phyloP scores from a whole-genome alignment of 2,329 filamentous ascomycete species.

The Alternaria conjuncta region DNA sequence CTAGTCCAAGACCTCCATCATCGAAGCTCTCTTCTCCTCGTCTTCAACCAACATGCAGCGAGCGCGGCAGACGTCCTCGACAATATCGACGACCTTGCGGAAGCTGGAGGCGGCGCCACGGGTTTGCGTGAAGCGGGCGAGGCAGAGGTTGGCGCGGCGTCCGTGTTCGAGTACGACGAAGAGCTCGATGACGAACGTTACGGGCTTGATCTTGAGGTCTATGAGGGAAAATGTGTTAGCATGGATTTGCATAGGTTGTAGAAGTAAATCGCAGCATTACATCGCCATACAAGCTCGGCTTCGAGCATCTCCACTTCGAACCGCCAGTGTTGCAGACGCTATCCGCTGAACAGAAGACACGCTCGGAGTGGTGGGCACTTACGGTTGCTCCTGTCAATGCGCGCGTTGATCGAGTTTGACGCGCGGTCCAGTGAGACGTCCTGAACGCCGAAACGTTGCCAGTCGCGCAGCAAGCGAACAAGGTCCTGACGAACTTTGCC shows the following conservation, averaged over 20 bases:
- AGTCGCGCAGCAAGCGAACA: conserved; percentile 75
- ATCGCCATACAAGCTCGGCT: conserved; percentile 16
- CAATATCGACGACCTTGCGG: conserved; percentile 78
- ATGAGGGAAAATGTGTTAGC: conserved; percentile 24
- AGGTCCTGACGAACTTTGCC: conserved; percentile 79
- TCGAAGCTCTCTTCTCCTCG: conserved; percentile 51
- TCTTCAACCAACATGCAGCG: conserved; percentile 72
- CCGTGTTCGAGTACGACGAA: conserved; percentile 90
- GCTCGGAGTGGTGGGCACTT: conserved; percentile 50
- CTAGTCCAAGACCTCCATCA: conserved; percentile 51
- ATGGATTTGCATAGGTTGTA: neutral
- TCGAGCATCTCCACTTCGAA: conserved; percentile 29
- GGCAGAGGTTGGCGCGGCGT: conserved; percentile 74
- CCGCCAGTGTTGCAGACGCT: conserved; percentile 17
- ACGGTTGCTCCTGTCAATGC: conserved; percentile 80
- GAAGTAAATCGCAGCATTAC: conserved; percentile 22
- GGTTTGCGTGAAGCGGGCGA: conserved; percentile 87
- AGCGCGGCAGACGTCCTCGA: conserved; percentile 71
- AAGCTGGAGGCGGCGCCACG: conserved; percentile 92
- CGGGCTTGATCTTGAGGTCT: conserved; percentile 84
- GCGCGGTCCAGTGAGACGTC: conserved; percentile 80
- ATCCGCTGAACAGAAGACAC: conserved; percentile 23
- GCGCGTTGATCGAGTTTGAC: conserved; percentile 79
- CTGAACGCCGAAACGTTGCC: conserved; percentile 80
- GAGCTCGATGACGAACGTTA: conserved; percentile 85